phyloP scores from a whole-genome alignment of 768 basidiomycete genomes.

The Suillus spraguei region DNA sequence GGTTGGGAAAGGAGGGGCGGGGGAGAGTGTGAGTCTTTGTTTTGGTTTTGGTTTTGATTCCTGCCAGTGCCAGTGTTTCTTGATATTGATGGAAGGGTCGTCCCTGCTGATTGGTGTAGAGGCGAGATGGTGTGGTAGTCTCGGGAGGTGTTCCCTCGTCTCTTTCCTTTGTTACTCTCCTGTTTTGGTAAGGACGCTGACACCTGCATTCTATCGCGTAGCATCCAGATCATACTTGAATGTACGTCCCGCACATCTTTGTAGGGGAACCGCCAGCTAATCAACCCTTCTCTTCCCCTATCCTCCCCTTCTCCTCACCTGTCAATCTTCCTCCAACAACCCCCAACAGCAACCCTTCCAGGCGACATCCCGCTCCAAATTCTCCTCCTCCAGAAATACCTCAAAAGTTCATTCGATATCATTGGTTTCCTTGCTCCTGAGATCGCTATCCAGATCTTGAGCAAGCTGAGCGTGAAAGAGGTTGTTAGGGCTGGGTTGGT shows the following conservation, averaged over 20 bases:
- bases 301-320: constrained; percentile 8
- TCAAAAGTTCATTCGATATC: constrained; percentile 80
- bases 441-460: constrained; percentile 65
- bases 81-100: background rate
- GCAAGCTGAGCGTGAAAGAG: constrained; percentile 58
- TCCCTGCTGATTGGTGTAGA: background rate
- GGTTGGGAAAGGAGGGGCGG: constrained; percentile 64
- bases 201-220: constrained; percentile 4
- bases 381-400: constrained; percentile 81
- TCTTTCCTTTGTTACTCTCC: background rate
- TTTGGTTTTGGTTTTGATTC: background rate
- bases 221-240: constrained; percentile 33
- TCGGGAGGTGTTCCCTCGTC: background rate
- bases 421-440: constrained; percentile 71
- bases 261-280: background rate
- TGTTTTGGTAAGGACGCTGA: constrained; percentile 13
- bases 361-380: constrained; percentile 87
- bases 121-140: background rate
- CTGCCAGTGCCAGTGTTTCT: background rate
- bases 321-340: background rate
- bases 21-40: constrained; percentile 70
- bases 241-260: constrained; percentile 18
- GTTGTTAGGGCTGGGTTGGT: constrained; percentile 51
- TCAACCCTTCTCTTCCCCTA: background rate
- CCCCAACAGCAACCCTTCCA: constrained; percentile 65